Percentiles rank a stretch among this genome's conserved stretches.
phyloP scores from a whole-genome alignment of 2,329 filamentous ascomycete species.

The Aplosporella prunicola region DNA sequence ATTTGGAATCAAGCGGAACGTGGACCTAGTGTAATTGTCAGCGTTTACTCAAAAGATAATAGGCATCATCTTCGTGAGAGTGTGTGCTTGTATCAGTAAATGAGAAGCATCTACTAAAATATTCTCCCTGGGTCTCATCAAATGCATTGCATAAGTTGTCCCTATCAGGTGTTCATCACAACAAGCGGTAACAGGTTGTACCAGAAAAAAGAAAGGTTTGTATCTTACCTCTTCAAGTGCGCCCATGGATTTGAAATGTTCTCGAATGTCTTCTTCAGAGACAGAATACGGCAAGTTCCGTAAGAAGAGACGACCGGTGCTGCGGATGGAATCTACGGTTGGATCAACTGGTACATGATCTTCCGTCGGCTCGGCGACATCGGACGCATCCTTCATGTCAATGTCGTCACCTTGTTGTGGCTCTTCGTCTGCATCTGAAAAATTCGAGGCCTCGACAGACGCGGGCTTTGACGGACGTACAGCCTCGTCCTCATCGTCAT shows the following conservation, averaged over 20 bases:
- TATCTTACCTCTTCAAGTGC: constrained; percentile 75
- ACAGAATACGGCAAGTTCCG: constrained; percentile 79
- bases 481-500: constrained; percentile 49
- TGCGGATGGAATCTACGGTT: constrained; percentile 49
- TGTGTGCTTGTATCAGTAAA: constrained; percentile 54
- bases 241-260: constrained; percentile 64
- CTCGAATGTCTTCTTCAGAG: constrained; percentile 65
- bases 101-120: constrained; percentile 99
- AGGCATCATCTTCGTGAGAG: neutral
- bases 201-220: constrained; percentile 14
- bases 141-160: constrained; percentile 95
- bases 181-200: constrained; percentile 14
- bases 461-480: constrained; percentile 5
- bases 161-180: constrained; percentile 99
- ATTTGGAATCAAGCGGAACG: constrained; percentile 61
- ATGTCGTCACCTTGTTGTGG: constrained; percentile 12
- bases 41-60: neutral
- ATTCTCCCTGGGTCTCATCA: constrained; percentile 88
- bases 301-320: constrained; percentile 73
- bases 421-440: neutral
- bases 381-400: constrained; percentile 5
- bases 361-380: constrained; percentile 22
- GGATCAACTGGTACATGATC: constrained; percentile 30
- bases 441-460: constrained; percentile 11
- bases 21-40: constrained; percentile 57